Conservation (phyloP, 2,329 filamentous ascomycete species). For the Diaporthe nobilis region DNA sequence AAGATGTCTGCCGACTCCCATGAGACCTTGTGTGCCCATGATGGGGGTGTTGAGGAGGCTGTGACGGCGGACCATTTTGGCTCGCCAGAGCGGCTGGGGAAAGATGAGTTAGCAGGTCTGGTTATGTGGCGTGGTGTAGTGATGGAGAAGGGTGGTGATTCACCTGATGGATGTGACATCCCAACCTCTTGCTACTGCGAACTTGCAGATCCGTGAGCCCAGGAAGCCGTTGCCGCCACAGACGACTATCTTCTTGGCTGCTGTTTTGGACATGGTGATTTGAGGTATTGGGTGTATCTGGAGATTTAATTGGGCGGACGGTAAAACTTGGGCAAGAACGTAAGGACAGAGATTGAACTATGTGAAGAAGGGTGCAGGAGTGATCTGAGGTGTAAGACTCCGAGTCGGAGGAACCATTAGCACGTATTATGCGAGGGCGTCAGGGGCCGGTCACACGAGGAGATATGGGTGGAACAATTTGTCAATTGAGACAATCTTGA, state of each 20-base stretch:
- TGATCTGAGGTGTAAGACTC: neutral
- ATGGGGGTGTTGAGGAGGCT: constrained; percentile 76
- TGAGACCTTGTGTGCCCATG: constrained; percentile 85
- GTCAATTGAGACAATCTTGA: neutral
- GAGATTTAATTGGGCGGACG: neutral
- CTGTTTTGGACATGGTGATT: constrained; percentile 61
- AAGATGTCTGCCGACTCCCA: constrained; percentile 94
- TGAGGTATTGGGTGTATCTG: constrained; percentile 13
- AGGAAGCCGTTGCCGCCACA: constrained; percentile 96
- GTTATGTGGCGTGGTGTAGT: no score
- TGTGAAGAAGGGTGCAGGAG: neutral
- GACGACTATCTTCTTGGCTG: constrained; percentile 85
- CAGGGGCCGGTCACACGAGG: neutral
- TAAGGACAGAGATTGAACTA: neutral
- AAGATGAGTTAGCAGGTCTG: constrained; percentile 16
- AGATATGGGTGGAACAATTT: neutral
- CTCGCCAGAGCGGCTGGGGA: constrained; percentile 84
- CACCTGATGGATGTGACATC: constrained; percentile 94
- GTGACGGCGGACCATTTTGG: constrained; percentile 87
- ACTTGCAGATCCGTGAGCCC: constrained; percentile 90
- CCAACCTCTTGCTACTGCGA: constrained; percentile 88
- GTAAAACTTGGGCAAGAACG: no score
- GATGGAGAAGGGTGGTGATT: constrained; percentile 17
- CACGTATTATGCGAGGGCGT: neutral
- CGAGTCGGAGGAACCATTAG: constrained; percentile 12